Percentiles rank a stretch among this genome's conserved stretches.
Evolutionary conservation across 148 eudicot genomes (phyloP).

Genomic region (Simmondsia chinensis): DNA sequence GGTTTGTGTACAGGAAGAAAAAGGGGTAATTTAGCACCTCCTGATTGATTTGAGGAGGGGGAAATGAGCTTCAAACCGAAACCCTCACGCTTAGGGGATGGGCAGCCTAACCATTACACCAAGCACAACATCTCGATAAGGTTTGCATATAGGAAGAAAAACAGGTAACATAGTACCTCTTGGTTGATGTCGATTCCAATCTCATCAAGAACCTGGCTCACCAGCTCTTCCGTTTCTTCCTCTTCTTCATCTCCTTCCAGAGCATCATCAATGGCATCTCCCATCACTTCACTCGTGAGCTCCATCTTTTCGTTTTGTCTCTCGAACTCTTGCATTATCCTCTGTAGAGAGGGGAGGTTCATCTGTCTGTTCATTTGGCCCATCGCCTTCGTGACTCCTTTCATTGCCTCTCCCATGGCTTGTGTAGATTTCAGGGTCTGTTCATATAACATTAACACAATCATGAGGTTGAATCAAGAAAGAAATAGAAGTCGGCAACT

Average conservation of each 20-base stretch:
- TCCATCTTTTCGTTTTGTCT: conserved; percentile 98
- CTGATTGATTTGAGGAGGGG: not conserved
- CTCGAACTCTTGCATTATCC: conserved; percentile 95
- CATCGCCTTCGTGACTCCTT: conserved; percentile 99
- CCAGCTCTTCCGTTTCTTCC: conserved; percentile 90
- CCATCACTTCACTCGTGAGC: conserved; percentile 88
- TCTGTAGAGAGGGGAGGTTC: conserved; percentile 93
- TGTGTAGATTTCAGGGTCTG: conserved; percentile 97
- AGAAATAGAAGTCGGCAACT: not conserved
- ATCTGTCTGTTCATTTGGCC: conserved; percentile 97
- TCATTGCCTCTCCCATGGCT: conserved; percentile 99
- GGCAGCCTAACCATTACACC: not conserved
- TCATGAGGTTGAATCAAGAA: not conserved
- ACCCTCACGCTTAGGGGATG: too few relatives aligned
- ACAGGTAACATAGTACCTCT: conserved; percentile 38
- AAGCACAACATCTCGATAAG: not conserved
- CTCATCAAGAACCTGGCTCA: conserved; percentile 94
- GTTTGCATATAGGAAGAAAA: not conserved
- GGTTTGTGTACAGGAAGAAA: too few relatives aligned
- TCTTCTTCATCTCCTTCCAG: conserved; percentile 99
- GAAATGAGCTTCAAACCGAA: too few relatives aligned
- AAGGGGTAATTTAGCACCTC: too few relatives aligned
- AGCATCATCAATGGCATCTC: conserved; percentile 96
- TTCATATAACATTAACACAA: not conserved
- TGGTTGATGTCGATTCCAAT: conserved; percentile 84